Conservation (phyloP, 2,329 filamentous ascomycete species). For the Mycosphaerella sp. region DNA sequence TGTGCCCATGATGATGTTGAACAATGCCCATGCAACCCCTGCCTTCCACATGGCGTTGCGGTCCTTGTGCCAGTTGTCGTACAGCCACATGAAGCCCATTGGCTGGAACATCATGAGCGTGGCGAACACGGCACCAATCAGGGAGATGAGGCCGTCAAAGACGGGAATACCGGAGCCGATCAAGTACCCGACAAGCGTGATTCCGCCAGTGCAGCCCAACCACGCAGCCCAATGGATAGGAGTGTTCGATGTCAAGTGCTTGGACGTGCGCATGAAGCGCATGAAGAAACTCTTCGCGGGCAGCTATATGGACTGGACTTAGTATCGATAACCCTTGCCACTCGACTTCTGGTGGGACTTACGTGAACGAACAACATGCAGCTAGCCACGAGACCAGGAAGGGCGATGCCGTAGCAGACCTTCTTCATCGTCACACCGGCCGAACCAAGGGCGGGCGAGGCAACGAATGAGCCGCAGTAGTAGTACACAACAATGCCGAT, state of each 20-base stretch:
- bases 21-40: conserved; percentile 18
- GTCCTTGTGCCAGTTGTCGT: conserved; percentile 36
- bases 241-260: conserved; percentile 23
- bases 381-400: conserved; percentile 25
- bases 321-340: neutral
- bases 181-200: conserved; percentile 23
- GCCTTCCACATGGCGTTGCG: conserved; percentile 11
- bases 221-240: conserved; percentile 23
- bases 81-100: conserved; percentile 40
- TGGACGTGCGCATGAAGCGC: conserved; percentile 23
- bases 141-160: conserved; percentile 24
- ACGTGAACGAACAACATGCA: conserved; percentile 28
- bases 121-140: conserved; percentile 25
- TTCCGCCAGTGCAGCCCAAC: conserved; percentile 19
- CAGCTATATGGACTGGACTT: conserved; percentile 4
- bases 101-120: conserved; percentile 28
- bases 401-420: conserved; percentile 39
- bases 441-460: conserved; percentile 44
- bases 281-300: conserved; percentile 29
- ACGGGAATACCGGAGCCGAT: conserved; percentile 25
- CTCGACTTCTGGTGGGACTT: neutral
- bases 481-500: conserved; percentile 42
- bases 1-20: conserved; percentile 34
- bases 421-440: conserved; percentile 42
- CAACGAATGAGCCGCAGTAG: conserved; percentile 44